Evolutionary conservation across 1,139 yeast genomes (phyloP).

Genomic region (Taphrina wiesneri): DNA sequence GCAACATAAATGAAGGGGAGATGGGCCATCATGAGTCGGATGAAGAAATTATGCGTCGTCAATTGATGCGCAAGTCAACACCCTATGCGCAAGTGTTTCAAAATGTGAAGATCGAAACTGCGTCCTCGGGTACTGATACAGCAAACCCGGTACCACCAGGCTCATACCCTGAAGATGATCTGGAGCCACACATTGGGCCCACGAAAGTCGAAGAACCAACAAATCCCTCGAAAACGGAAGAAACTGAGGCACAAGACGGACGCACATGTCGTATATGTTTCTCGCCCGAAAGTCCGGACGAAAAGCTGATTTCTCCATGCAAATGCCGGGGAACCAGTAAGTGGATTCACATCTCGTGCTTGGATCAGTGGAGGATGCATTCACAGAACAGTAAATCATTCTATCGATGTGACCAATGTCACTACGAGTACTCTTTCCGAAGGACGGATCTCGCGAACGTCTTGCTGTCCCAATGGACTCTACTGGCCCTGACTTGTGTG

Average conservation of each 20-base stretch:
- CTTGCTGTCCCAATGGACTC: constrained; percentile 12
- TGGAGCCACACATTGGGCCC: neutral
- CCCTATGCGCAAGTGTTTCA: neutral
- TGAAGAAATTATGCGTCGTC: neutral
- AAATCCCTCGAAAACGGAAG: neutral
- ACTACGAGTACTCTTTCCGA: constrained; percentile 32
- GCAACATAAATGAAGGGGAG: neutral
- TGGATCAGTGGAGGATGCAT: constrained; percentile 26
- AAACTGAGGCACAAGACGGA: constrained; percentile 6
- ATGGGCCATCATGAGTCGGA: neutral
- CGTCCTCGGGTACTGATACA: neutral
- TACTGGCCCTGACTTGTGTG: neutral
- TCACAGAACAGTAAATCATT: constrained; percentile 24
- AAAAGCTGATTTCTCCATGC: constrained; percentile 29
- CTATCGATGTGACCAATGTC: constrained; percentile 33
- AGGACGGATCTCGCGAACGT: constrained; percentile 29
- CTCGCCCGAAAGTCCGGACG: constrained; percentile 22
- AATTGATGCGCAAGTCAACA: neutral
- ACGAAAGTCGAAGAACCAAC: neutral
- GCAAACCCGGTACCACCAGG: neutral
- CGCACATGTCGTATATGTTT: constrained; percentile 33
- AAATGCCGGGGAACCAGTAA: constrained; percentile 25
- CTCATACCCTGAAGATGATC: neutral
- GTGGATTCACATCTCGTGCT: constrained; percentile 29
- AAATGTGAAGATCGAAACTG: neutral